A percentile compares a stretch with the other conserved stretches of the same genome.
Evolutionary conservation across 805 yeast genomes (phyloP).

Genomic region (Candida silvatica): DNA sequence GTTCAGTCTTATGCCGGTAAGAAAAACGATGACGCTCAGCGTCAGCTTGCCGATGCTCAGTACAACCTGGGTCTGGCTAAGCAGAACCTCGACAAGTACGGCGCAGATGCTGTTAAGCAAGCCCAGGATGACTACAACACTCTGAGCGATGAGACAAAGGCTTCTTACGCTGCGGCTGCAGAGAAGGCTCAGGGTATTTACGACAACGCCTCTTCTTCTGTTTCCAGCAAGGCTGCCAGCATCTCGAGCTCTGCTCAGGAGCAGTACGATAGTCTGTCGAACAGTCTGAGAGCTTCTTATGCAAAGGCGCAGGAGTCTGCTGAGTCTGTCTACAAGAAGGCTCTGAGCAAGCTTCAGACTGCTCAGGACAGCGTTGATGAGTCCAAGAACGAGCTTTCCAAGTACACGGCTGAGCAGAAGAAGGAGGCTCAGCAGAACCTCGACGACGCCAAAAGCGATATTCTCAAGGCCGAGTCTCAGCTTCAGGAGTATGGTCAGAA

Average conservation of each 20-base stretch:
- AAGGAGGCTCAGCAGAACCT: constrained; percentile 24
- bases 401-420: constrained; percentile 25
- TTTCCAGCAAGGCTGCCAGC: background rate
- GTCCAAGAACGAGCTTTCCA: constrained; percentile 24
- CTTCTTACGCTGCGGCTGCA: constrained; percentile 2
- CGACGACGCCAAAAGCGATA: constrained; percentile 23
- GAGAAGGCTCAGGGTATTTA: background rate
- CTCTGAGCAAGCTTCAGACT: background rate
- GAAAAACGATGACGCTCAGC: constrained; percentile 24
- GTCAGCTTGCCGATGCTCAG: constrained; percentile 27
- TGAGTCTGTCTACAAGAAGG: background rate
- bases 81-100: constrained; percentile 7
- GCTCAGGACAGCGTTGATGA: constrained; percentile 11
- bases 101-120: constrained; percentile 5
- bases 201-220: background rate
- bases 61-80: constrained; percentile 27
- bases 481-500: constrained; percentile 21
- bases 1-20: constrained; percentile 26
- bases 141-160: background rate
- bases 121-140: constrained; percentile 1
- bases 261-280: background rate
- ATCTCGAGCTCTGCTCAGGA: background rate
- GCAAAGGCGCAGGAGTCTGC: constrained; percentile 3
- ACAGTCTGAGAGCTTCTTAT: constrained; percentile 5
- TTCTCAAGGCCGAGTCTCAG: constrained; percentile 22